Base-by-base conservation (phyloP, 345 rosid species). In the Dovyalis caffra region DNA sequence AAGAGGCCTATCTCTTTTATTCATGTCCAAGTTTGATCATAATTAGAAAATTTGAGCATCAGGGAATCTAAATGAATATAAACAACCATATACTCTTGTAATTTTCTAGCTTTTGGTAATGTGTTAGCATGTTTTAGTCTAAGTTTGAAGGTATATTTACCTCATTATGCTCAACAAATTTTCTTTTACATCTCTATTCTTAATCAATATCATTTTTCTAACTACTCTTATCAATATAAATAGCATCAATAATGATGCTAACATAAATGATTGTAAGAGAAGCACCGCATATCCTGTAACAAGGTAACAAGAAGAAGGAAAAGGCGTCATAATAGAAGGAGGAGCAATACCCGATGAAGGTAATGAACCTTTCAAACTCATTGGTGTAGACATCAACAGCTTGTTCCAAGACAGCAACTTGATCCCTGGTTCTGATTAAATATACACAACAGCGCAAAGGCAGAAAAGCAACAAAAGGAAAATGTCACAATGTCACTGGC, bases 281-380 rank as follows among this genome's bases (percentile, higher is more conserved):
- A 56, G 20, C 20, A 23, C n/a, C 23, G 2, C n/a, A n/a, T n/a
- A n/a, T n/a, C n/a, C n/a, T n/a, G n/a, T n/a, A n/a, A n/a, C n/a
- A n/a, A n/a, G n/a, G n/a, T n/a, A n/a, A n/a, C n/a, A n/a, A n/a
- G n/a, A n/a, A n/a, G n/a, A n/a, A n/a, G n/a, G n/a, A n/a, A n/a
- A 47, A 28, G 60, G n/a, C n/a, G 31, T 65, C n/a, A 29, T 28
- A 61, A 11, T 12, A 33, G 67, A 33, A 74, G 64, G 74, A 64
- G 53, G 70, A 73, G 81, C 61, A 71, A 72, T 86, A 92, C 99
- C 99, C 88, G 68, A 91, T 83, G 80, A 92, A 95, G 51, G 80
- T 82, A 77, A 90, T 82, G 71, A 90, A 92, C 85, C 94, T 92
- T 85, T 83, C 91, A 78, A 92, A 89, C 87, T 95, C 97, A 29